Evolutionary conservation across 306 rosid genomes (phyloP), one percentile per base, ranked within the genome.

Genomic region (Malus sylvestris): DNA sequence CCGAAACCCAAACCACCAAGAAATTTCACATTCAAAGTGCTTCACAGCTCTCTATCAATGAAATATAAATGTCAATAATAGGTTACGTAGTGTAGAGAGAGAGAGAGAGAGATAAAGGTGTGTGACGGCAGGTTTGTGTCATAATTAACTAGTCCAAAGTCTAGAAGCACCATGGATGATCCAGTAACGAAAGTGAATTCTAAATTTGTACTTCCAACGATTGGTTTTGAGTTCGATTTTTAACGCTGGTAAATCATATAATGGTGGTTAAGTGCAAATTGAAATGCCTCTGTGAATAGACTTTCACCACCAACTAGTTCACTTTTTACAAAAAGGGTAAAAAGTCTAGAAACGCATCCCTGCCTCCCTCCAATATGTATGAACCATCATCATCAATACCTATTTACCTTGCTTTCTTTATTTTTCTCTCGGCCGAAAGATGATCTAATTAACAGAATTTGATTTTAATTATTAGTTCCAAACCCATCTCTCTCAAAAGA

Each of bases 51-150:
- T 83, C 57, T 14, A 58, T 74, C 60, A 69, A 70, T 32, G 19
- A 42, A 42, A 42, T 0, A 49, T 67, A 40, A 71, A 76, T 42
- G 42, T 32, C 2, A 2, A 42, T 46, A 13, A 46, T 23, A 27
- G 18, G 68, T 30, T 63, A 15, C 68, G 33, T 1, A 46, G 64
- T 52, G 52, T 58, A 32, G 5, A 32, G 33, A 30, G 33, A 30
- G 30, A 72, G 71, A 58, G 22, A 29, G 19, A 35, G 30, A 60
- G 27, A 3, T 7, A 38, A 7, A 38, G 42, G 42, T 38, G 55
- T 11, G 33, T 74, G 83, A 78, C 40, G 74, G 70, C 73, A 67
- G 75, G 75, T 67, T 75, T 71, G 57, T 79, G 75, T 67, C 78
- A 79, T 65, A 38, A 79, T 29, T 59, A 30, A 46, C 45, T 44